These are phyloP conservation scores for Diaporthe sp. DNA, from an alignment of 2,329 filamentous ascomycete genomes.

Conservation along the genomic window DNA sequence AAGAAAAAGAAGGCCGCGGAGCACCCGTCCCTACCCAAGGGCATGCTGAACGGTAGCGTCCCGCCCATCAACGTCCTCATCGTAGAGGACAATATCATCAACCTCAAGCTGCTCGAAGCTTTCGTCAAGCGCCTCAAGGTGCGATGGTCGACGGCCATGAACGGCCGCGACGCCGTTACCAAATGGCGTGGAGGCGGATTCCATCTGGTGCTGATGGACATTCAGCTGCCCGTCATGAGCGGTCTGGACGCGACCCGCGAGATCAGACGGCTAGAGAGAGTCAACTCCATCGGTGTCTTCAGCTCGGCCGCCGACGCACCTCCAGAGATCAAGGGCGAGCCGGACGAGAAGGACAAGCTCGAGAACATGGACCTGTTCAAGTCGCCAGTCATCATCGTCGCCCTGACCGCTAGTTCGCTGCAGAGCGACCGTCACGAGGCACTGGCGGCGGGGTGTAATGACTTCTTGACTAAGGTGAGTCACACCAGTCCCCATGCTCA, in stretches of 20 bases:
- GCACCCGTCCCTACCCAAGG: constrained; percentile 65
- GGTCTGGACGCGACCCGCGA: constrained; percentile 95
- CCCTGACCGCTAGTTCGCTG: constrained; percentile 91
- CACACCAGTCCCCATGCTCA: background rate
- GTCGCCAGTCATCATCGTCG: constrained; percentile 97
- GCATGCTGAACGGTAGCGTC: constrained; percentile 82
- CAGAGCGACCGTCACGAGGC: constrained; percentile 97
- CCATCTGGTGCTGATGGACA: constrained; percentile 98
- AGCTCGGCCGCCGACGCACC: constrained; percentile 70
- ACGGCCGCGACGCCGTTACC: constrained; percentile 90
- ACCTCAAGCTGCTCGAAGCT: constrained; percentile 90
- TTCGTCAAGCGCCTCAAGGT: constrained; percentile 98
- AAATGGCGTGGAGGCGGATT: constrained; percentile 96
- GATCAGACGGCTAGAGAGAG: constrained; percentile 87
- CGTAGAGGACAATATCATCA: constrained; percentile 99
- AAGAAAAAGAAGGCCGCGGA: constrained; percentile 68
- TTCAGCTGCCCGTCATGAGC: constrained; percentile 96
- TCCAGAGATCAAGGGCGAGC: constrained; percentile 59
- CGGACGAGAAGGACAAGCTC: constrained; percentile 76
- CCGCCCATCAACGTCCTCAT: constrained; percentile 98
- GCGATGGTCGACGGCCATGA: constrained; percentile 96
- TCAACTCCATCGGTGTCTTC: constrained; percentile 95
- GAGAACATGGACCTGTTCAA: constrained; percentile 83
- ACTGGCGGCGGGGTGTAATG: constrained; percentile 94
- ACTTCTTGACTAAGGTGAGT: constrained; percentile 94